phyloP scores from a whole-genome alignment of 805 yeast genomes.

The Komagataella pastoris region DNA sequence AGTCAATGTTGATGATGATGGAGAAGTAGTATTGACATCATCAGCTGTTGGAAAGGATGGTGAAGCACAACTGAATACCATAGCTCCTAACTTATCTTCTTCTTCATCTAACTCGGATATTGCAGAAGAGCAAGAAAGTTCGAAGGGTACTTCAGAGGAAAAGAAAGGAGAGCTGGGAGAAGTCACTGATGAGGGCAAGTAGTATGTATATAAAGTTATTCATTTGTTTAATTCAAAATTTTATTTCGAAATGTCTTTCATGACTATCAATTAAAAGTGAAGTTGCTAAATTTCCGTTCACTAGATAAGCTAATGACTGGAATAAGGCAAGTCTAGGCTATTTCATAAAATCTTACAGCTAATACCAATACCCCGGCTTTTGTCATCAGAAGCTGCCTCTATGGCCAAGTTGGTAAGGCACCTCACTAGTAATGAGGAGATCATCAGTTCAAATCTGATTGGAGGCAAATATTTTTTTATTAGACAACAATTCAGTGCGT shows the following conservation, averaged over 20 bases:
- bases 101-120: background rate
- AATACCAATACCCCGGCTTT: too few species aligned
- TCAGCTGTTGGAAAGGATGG: background rate
- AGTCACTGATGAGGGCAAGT: background rate
- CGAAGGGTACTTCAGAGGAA: background rate
- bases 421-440: conserved; percentile 1
- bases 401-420: conserved; percentile 1
- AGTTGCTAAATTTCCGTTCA: too few species aligned
- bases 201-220: background rate
- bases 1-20: background rate
- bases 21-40: background rate
- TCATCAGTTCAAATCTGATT: conserved; percentile 1
- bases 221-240: too few species aligned
- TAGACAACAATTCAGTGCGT: too few species aligned
- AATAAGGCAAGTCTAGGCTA: too few species aligned
- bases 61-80: background rate
- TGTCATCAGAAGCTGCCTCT: background rate
- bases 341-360: too few species aligned
- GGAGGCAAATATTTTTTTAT: background rate
- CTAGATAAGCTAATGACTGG: too few species aligned
- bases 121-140: background rate
- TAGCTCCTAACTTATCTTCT: background rate
- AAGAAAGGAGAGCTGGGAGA: too few species aligned
- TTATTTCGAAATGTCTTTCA: too few species aligned
- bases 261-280: too few species aligned